Base-by-base conservation (phyloP, 2,329 filamentous ascomycete species). In the Fusarium gaditjirri region DNA sequence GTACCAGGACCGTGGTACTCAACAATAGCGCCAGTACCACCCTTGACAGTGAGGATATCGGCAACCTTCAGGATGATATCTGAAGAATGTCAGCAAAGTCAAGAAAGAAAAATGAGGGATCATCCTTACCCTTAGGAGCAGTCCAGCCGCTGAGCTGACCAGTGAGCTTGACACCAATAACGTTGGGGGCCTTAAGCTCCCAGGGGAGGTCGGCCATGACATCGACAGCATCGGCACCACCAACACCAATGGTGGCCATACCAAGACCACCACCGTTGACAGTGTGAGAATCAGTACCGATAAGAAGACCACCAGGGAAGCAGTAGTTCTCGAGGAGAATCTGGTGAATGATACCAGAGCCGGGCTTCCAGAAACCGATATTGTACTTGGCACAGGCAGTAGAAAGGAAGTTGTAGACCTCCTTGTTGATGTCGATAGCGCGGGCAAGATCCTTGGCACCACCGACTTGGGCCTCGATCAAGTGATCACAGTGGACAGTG, bases 301-400 rank as follows among this genome's bases (percentile, higher is more conserved):
- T 98, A 81, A 99, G 91, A 66, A 99, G 90, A 90, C 92, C 95
- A 89, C 96, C 96, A 75, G 96, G 96, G 92, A 98, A 98, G 83
- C 95, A 95, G 84, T 98, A 98, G 89, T 98, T 98, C 88, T 99
- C 96, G 66, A 98, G 90, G 73, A 98, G 86, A 81, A 98, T 98
- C 88, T 98, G 96, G 87, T 99, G 96, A 79, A 99, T 99, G 83
- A 98, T 99, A 89, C 96, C 96, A 82, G 95, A 98, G 78, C 96
- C 96, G 75, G 96, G 96, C 84, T 90, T 94, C 96, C 96, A 99
- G 92, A 98, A 98, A 88, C 96, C 96, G 83, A 98, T 98, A 89
- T 98, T 95, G 89, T 98, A 99, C 89, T 98, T 99, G 81, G 95
- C 95, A 83, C 95, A 98, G 75, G 95, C 93, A 72, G 92, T 91